A percentile compares a stretch with the other conserved stretches of the same genome.
Conservation (phyloP, 2,329 filamentous ascomycete genomes). For the Cladosporium phlei region DNA sequence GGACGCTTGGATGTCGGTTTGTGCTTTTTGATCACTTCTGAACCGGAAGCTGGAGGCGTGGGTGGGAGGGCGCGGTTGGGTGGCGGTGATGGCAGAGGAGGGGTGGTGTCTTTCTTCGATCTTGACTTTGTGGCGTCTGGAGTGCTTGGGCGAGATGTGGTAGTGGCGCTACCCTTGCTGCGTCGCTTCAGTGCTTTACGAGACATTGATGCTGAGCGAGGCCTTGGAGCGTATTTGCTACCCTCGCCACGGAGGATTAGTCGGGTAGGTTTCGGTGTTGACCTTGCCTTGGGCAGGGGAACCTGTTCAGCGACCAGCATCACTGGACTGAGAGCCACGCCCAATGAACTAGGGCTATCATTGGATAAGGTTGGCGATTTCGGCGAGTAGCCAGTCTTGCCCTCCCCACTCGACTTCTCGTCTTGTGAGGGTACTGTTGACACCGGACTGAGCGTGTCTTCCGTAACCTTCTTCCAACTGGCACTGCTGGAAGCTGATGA, state of each 20-base stretch:
- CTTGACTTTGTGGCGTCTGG: constrained; percentile 11
- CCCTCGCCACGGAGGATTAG: constrained; percentile 24
- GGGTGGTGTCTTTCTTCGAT: constrained; percentile 22
- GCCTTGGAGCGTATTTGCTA: constrained; percentile 29
- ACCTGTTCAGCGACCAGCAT: constrained; percentile 34
- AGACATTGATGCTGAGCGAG: constrained; percentile 29
- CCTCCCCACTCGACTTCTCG: constrained; percentile 19
- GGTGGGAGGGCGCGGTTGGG: constrained; percentile 31
- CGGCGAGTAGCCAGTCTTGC: constrained; percentile 24
- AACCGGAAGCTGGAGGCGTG: constrained; percentile 30
- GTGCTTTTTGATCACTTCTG: constrained; percentile 19
- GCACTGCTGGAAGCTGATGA: constrained; percentile 27
- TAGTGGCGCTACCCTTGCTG: constrained; percentile 18
- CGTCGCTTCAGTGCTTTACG: constrained; percentile 21
- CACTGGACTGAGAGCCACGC: constrained; percentile 28
- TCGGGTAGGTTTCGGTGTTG: constrained; percentile 24
- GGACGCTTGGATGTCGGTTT: background rate
- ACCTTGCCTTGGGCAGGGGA: constrained; percentile 25
- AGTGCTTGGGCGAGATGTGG: constrained; percentile 15
- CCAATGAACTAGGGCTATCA: constrained; percentile 14
- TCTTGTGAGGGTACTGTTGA: constrained; percentile 26
- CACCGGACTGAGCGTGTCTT: constrained; percentile 25
- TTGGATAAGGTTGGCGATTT: constrained; percentile 23
- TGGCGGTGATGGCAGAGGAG: constrained; percentile 31
- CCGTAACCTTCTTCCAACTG: constrained; percentile 28